Evolutionary conservation across 2,329 filamentous ascomycete genomes (phyloP).

Genomic region (Ceratocystis ficicola): DNA sequence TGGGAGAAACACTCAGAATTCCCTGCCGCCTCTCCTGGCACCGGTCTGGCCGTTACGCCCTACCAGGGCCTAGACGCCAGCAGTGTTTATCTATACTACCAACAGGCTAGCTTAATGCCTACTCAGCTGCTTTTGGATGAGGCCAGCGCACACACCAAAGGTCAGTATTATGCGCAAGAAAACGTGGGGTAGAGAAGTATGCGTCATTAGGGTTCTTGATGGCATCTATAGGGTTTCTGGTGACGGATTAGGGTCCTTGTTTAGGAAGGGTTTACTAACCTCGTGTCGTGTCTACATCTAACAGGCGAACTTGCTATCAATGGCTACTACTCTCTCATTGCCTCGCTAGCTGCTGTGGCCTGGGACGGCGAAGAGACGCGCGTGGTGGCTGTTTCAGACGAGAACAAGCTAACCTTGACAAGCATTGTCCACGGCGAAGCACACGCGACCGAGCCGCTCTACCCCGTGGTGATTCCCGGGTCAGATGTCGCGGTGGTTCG

Average conservation of each 20-base stretch:
- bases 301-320: slow-evolving; percentile 21
- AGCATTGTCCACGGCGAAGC: slow-evolving; percentile 19
- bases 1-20: slow-evolving; percentile 20
- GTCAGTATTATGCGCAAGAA: slow-evolving; percentile 5
- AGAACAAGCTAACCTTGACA: slow-evolving; percentile 21
- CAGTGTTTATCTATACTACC: slow-evolving; percentile 20
- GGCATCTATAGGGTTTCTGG: background rate
- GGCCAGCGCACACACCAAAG: slow-evolving; percentile 14
- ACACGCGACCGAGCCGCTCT: slow-evolving; percentile 20
- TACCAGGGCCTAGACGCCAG: slow-evolving; percentile 17
- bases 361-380: slow-evolving; percentile 21
- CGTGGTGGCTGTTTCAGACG: slow-evolving; percentile 19
- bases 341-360: slow-evolving; percentile 19
- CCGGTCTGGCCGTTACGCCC: slow-evolving; percentile 20
- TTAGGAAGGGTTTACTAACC: background rate
- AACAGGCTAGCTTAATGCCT: slow-evolving; percentile 18
- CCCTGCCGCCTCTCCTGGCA: slow-evolving; percentile 19
- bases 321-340: slow-evolving; percentile 21
- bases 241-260: background rate
- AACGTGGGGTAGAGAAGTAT: background rate
- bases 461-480: slow-evolving; percentile 21
- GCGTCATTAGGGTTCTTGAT: background rate
- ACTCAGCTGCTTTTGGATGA: slow-evolving; percentile 20
- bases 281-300: background rate
- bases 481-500: slow-evolving; percentile 21